Evolutionary conservation across 108 stramenopile genomes (phyloP).

Genomic region (Pseudonitzschia multistriata): DNA sequence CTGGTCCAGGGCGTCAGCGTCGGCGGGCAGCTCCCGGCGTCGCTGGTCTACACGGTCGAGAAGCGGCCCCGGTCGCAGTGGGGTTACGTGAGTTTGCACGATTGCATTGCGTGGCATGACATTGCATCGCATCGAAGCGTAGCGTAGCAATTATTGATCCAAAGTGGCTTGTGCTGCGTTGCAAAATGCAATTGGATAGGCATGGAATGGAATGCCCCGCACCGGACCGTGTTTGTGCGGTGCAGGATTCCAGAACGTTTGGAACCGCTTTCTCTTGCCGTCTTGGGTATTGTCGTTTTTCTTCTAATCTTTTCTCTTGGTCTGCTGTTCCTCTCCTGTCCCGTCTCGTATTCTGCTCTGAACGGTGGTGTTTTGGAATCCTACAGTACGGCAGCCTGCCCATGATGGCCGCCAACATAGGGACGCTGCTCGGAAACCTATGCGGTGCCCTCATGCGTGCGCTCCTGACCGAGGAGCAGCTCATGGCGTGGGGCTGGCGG

Average conservation of each 20-base stretch:
- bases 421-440: conserved; percentile 60
- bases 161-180: no score
- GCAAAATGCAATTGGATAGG: no score
- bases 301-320: no score
- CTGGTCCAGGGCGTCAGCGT: conserved; percentile 69
- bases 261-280: no score
- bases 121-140: not conserved
- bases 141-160: no score
- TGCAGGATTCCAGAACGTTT: no score
- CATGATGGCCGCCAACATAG: conserved; percentile 58
- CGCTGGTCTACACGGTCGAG: conserved; percentile 64
- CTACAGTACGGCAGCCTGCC: conserved; percentile 52
- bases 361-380: no score
- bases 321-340: no score
- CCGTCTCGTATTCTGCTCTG: no score
- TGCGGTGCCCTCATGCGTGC: conserved; percentile 50
- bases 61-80: conserved; percentile 40
- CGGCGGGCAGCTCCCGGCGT: conserved; percentile 58
- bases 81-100: conserved; percentile 35
- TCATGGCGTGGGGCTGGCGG: conserved; percentile 63
- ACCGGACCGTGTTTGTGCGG: no score
- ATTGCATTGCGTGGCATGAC: not conserved
- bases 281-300: no score
- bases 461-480: conserved; percentile 55
- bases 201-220: no score